Evolutionary conservation across 1,139 yeast species (phyloP).

Genomic region (Debaryomycetaceae sp.): DNA sequence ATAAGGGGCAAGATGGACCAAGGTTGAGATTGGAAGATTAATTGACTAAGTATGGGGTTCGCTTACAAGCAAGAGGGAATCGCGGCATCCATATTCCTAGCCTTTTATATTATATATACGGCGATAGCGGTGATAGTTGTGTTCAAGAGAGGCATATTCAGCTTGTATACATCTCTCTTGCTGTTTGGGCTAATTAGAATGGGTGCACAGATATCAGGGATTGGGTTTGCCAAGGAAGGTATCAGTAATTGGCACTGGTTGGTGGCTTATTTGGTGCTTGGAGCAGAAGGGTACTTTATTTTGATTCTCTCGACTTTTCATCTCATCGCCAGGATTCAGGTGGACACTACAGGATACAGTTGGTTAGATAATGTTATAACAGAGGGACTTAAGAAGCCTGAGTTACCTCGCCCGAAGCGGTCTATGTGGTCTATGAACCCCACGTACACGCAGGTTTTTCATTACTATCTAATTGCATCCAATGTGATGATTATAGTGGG

Average conservation of each 20-base stretch:
- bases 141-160: slow-evolving; percentile 18
- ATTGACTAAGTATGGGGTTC: slow-evolving; percentile 13
- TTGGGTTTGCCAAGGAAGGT: slow-evolving; percentile 31
- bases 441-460: slow-evolving; percentile 1
- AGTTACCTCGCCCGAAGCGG: background rate
- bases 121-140: slow-evolving; percentile 14
- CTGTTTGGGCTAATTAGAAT: slow-evolving; percentile 29
- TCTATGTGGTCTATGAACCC: too few relatives aligned
- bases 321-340: slow-evolving; percentile 26
- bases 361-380: slow-evolving; percentile 7
- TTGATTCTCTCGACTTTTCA: slow-evolving; percentile 28
- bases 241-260: slow-evolving; percentile 28
- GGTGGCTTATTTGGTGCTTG: slow-evolving; percentile 34
- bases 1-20: too few relatives aligned
- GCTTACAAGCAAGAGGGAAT: slow-evolving; percentile 22
- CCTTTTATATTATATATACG: slow-evolving; percentile 23
- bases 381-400: background rate
- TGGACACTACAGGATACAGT: slow-evolving; percentile 13
- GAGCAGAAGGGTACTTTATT: slow-evolving; percentile 39
- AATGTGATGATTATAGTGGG: slow-evolving; percentile 34
- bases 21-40: too few relatives aligned
- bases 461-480: slow-evolving; percentile 27
- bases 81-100: slow-evolving; percentile 35
- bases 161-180: slow-evolving; percentile 21
- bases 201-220: slow-evolving; percentile 34